Conservation (phyloP, 2,329 filamentous ascomycete species). For the Fusarium lateritium region DNA sequence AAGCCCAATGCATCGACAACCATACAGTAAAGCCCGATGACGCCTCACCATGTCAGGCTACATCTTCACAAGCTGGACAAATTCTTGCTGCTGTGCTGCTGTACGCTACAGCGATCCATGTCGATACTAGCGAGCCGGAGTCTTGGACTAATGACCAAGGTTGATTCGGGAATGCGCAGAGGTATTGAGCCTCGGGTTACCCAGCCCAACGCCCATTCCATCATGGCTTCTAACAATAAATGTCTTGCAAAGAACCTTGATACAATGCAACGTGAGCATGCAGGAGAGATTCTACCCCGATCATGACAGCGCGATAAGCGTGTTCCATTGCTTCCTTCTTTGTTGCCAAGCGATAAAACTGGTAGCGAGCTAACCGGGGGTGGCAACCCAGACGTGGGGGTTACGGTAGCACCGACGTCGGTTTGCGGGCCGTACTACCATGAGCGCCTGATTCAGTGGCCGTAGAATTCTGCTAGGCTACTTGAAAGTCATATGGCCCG, state of each 20-base stretch:
- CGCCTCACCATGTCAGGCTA: background rate
- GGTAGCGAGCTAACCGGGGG: conserved; percentile 5
- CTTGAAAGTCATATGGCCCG: conserved; percentile 32
- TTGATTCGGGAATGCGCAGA: conserved; percentile 23
- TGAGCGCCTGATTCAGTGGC: conserved; percentile 21
- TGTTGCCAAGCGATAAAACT: conserved; percentile 27
- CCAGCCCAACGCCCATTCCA: conserved; percentile 31
- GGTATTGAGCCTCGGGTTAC: conserved; percentile 24
- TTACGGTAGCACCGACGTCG: conserved; percentile 20
- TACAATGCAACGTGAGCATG: background rate
- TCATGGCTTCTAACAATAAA: background rate
- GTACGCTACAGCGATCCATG: conserved; percentile 8
- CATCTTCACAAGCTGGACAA: background rate
- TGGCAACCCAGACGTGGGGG: conserved; percentile 29
- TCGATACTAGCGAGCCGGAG: conserved; percentile 5
- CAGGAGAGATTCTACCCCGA: background rate
- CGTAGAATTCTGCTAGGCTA: conserved; percentile 25
- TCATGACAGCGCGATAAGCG: background rate
- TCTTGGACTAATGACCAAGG: conserved; percentile 16
- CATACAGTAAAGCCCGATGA: background rate
- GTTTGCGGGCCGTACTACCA: conserved; percentile 32
- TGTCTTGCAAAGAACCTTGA: conserved; percentile 15
- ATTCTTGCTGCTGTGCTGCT: too few relatives aligned
- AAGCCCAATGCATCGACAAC: background rate
- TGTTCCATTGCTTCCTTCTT: conserved; percentile 10